These are phyloP conservation scores for Malassezia vespertilionis DNA, from an alignment of 1,284 basidiomycete genomes.

Conservation along the genomic window DNA sequence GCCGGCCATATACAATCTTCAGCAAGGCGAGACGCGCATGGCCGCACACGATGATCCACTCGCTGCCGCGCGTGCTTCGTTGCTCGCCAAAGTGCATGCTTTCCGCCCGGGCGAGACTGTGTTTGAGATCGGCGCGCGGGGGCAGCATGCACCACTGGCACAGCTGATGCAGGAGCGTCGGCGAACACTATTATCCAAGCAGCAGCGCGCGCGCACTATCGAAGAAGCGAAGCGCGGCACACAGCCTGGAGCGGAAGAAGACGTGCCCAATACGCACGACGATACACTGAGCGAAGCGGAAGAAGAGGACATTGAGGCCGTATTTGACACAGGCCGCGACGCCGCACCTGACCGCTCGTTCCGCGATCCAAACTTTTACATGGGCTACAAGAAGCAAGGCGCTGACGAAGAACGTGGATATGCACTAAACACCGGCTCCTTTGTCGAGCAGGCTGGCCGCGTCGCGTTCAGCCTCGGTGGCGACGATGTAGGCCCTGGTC, in stretches of 20 bases:
- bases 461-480: slow-evolving; percentile 73
- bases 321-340: slow-evolving; percentile 21
- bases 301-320: slow-evolving; percentile 21
- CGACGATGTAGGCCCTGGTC: slow-evolving; percentile 53
- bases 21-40: slow-evolving; percentile 10
- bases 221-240: slow-evolving; percentile 35
- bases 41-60: slow-evolving; percentile 6
- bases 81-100: slow-evolving; percentile 66
- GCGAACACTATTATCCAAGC: slow-evolving; percentile 59
- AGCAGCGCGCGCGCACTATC: slow-evolving; percentile 47
- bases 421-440: slow-evolving; percentile 54
- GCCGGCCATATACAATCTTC: slow-evolving; percentile 28
- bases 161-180: slow-evolving; percentile 77
- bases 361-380: slow-evolving; percentile 76
- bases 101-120: slow-evolving; percentile 84
- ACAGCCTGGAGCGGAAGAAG: neutral
- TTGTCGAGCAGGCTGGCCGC: slow-evolving; percentile 69
- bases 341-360: slow-evolving; percentile 49
- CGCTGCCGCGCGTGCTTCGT: slow-evolving; percentile 53
- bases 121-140: slow-evolving; percentile 73
- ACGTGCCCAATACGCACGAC: slow-evolving; percentile 2
- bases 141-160: slow-evolving; percentile 51
- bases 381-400: slow-evolving; percentile 79
- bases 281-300: slow-evolving; percentile 3
- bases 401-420: slow-evolving; percentile 71